Evolutionary conservation across 1,284 basidiomycete genomes (phyloP).

Genomic region (Phellopilus nigrolimitatus): DNA sequence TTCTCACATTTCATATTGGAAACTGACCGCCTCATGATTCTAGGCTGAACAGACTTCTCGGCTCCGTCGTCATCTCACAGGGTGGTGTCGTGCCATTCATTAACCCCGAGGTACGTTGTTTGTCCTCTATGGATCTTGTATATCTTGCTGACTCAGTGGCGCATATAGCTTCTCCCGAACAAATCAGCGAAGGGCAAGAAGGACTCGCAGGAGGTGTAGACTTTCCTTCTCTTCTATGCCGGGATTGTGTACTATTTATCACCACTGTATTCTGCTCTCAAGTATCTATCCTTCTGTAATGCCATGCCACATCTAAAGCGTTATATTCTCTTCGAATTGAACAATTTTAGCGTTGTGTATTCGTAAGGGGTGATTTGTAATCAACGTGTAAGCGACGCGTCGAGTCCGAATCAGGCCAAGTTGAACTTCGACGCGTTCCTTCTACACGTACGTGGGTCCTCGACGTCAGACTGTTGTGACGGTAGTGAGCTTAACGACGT

Average conservation of each 20-base stretch:
- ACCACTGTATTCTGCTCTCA: constrained; percentile 3
- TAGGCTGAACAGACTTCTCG: constrained; percentile 71
- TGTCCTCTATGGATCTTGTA: background rate
- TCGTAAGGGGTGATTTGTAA: background rate
- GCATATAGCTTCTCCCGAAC: constrained; percentile 52
- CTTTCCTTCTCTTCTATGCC: constrained; percentile 21
- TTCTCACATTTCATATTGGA: no score
- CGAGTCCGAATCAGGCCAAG: background rate
- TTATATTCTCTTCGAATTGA: background rate
- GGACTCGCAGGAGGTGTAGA: constrained; percentile 23
- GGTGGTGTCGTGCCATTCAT: constrained; percentile 80
- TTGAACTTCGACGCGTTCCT: background rate
- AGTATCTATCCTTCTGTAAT: constrained; percentile 11
- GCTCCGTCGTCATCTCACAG: constrained; percentile 81
- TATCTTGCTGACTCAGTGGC: constrained; percentile 31
- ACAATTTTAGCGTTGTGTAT: background rate
- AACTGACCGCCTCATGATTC: constrained; percentile 19
- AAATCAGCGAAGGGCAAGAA: constrained; percentile 27
- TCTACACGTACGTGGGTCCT: background rate
- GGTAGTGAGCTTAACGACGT: background rate
- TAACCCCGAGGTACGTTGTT: constrained; percentile 37
- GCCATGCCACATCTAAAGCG: background rate
- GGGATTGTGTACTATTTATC: constrained; percentile 11
- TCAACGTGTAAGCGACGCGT: no score
- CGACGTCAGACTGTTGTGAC: background rate